Evolutionary conservation across 2,329 filamentous ascomycete species (phyloP), one percentile per base, ranked within the genome.

Genomic region (Verticillium longisporum): DNA sequence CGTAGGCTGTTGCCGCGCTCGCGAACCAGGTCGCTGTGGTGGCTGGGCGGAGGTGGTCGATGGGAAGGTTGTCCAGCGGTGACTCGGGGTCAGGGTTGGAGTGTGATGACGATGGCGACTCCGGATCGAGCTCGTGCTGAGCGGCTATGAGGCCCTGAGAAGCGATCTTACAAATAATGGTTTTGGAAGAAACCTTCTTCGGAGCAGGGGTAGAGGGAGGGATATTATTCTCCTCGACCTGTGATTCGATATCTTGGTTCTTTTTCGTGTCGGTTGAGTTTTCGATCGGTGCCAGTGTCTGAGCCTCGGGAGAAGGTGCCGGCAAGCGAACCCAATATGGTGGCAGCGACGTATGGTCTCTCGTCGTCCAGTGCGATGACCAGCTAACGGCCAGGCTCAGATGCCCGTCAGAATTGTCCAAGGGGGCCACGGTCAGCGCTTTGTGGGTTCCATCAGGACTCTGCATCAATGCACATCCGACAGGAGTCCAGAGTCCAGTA

Each of bases 321-420:
- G 77, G 77, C 18, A 85, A 69, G 7, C 75, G 71, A 31, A 84
- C 77, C 85, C 84, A 88, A 65, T 86, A 86, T 0, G 84, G 85
- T 2, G 85, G 84, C 5, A 87, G 68, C 37, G 82, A 80, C 0
- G 73, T 74, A 21, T 77, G 76, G 63, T 81, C 78, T 55, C 84
- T 76, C 7, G 76, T 78, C 1, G 79, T 83, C 82, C 83, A 85
- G 10, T 75, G 71, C 15, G 76, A 75, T 9, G 79, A 77, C 85
- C 85, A 88, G n/a, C 74, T 72, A 0, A 85, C 79, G 1, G 80
- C 77, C 37, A 88, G 70, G 4, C 83, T 86, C 14, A 88, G 69
- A 66, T 86, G 77, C 0, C 85, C 85, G 65, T 88, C 85, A 0
- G 83, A 85, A 64, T 87, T 83, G 62, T 87, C 81, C 9, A 85